Percentiles rank a stretch among this genome's conserved stretches.
Conservation (phyloP, 1,139 yeast genomes). For the Scheffersomyces parashehatae region DNA sequence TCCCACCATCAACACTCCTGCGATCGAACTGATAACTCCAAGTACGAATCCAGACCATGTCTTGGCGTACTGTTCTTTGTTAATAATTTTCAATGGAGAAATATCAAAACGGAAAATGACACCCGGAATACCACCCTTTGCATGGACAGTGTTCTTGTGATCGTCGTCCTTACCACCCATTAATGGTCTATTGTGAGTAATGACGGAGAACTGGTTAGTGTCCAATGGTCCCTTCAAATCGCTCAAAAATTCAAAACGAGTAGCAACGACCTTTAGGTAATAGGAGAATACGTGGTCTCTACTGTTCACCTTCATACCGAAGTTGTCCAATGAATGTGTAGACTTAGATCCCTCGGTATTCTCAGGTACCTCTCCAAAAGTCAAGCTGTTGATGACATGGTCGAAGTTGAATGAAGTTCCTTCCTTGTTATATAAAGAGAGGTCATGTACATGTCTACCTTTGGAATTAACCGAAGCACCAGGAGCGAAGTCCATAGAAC, state of each 20-base stretch:
- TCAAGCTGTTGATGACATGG: conserved; percentile 75
- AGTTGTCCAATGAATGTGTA: conserved; percentile 74
- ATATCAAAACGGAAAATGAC: conserved; percentile 86
- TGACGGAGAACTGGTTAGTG: conserved; percentile 91
- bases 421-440: conserved; percentile 63
- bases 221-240: conserved; percentile 51
- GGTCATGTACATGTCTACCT: conserved; percentile 78
- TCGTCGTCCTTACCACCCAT: conserved; percentile 87
- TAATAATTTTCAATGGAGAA: conserved; percentile 88
- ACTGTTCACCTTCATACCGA: conserved; percentile 36
- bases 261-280: conserved; percentile 86
- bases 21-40: conserved; percentile 84
- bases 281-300: conserved; percentile 74
- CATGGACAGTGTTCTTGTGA: conserved; percentile 84
- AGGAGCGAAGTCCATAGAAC: conserved; percentile 94
- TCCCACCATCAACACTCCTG: conserved; percentile 93
- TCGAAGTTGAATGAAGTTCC: conserved; percentile 62
- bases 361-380: conserved; percentile 70
- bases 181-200: conserved; percentile 83
- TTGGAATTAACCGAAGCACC: conserved; percentile 64
- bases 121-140: conserved; percentile 89
- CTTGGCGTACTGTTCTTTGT: conserved; percentile 74
- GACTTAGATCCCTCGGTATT: conserved; percentile 22
- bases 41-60: conserved; percentile 85
- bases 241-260: conserved; percentile 72